phyloP scores from a whole-genome alignment of 208 protist genomes.

The Balamuthia mandrillaris region DNA sequence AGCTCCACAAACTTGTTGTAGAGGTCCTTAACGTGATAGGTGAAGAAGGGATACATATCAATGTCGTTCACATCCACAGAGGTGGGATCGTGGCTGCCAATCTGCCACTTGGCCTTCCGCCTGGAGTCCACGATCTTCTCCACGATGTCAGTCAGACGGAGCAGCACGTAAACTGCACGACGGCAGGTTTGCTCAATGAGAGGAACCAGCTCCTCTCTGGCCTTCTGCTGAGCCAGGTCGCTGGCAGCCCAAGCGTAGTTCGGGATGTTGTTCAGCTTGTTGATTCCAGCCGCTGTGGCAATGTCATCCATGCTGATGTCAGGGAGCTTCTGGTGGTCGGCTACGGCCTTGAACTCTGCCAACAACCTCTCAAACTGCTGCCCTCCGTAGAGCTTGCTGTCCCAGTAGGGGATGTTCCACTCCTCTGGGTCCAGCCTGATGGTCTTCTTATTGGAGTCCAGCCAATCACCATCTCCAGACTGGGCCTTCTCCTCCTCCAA shows the following conservation, averaged over 20 bases:
- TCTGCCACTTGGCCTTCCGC: no score
- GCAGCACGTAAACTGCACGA: slow-evolving; percentile 60
- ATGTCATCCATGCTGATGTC: slow-evolving; percentile 62
- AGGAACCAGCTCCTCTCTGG: slow-evolving; percentile 48
- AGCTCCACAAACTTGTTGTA: slow-evolving; percentile 66
- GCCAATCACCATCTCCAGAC: slow-evolving; percentile 52
- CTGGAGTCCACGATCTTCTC: slow-evolving; percentile 51
- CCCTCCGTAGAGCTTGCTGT: slow-evolving; percentile 61
- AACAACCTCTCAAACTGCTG: slow-evolving; percentile 67
- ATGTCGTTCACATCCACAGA: slow-evolving; percentile 51
- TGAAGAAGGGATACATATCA: slow-evolving; percentile 65
- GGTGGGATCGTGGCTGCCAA: no score
- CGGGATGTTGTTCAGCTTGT: slow-evolving; percentile 65
- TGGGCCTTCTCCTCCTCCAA: slow-evolving; percentile 59
- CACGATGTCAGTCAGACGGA: slow-evolving; percentile 51
- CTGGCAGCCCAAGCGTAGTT: slow-evolving; percentile 64
- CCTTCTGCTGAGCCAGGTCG: slow-evolving; percentile 54
- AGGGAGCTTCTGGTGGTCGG: slow-evolving; percentile 53
- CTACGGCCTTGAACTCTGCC: slow-evolving; percentile 60
- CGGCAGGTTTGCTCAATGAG: slow-evolving; percentile 59
- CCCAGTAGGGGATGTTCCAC: slow-evolving; percentile 58
- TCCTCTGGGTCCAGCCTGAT: slow-evolving; percentile 56
- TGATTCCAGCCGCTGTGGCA: slow-evolving; percentile 61
- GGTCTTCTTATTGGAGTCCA: slow-evolving; percentile 39
- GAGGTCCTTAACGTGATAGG: slow-evolving; percentile 57